A percentile compares a stretch with the other conserved stretches of the same genome.
phyloP scores from a whole-genome alignment of 805 yeast species.

The Yarrowia osloensis region DNA sequence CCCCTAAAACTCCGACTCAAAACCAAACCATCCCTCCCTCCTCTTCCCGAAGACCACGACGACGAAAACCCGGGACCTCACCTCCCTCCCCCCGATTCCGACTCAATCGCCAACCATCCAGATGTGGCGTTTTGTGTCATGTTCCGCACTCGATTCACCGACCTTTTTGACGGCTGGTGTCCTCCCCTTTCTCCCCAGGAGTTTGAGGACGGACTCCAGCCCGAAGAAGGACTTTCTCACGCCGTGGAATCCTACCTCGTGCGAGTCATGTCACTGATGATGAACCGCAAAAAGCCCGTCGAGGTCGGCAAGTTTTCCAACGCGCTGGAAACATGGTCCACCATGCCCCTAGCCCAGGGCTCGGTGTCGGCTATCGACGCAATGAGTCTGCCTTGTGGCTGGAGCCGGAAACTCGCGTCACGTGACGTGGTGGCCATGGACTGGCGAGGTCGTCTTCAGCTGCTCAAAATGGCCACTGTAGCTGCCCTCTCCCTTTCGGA shows the following conservation, averaged over 20 bases:
- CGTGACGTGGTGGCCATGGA: slow-evolving; percentile 39
- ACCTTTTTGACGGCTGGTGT: slow-evolving; percentile 41
- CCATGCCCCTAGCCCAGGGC: slow-evolving; percentile 39
- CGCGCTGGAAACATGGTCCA: slow-evolving; percentile 46
- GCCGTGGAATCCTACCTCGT: slow-evolving; percentile 42
- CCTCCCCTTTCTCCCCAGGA: slow-evolving; percentile 47
- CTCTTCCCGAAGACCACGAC: slow-evolving; percentile 38
- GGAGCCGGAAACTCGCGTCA: slow-evolving; percentile 24
- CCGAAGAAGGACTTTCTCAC: slow-evolving; percentile 34
- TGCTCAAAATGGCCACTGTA: slow-evolving; percentile 41
- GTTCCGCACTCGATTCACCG: slow-evolving; percentile 38
- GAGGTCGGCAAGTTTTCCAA: slow-evolving; percentile 44
- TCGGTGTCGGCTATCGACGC: slow-evolving; percentile 36
- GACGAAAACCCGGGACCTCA: slow-evolving; percentile 36
- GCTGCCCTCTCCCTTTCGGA: slow-evolving; percentile 33
- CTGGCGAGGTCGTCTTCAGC: slow-evolving; percentile 42
- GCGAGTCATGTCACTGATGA: slow-evolving; percentile 42
- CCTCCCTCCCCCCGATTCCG: slow-evolving; percentile 36
- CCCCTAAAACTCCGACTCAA: slow-evolving; percentile 31
- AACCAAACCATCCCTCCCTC: slow-evolving; percentile 39
- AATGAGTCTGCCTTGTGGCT: slow-evolving; percentile 15
- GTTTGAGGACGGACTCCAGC: slow-evolving; percentile 43
- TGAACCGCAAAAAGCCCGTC: slow-evolving; percentile 47
- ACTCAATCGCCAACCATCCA: slow-evolving; percentile 33
- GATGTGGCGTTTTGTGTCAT: slow-evolving; percentile 41